Percentiles rank a stretch among this genome's conserved stretches.
Conservation (phyloP, 345 rosid genomes). For the Heritiera littoralis region DNA sequence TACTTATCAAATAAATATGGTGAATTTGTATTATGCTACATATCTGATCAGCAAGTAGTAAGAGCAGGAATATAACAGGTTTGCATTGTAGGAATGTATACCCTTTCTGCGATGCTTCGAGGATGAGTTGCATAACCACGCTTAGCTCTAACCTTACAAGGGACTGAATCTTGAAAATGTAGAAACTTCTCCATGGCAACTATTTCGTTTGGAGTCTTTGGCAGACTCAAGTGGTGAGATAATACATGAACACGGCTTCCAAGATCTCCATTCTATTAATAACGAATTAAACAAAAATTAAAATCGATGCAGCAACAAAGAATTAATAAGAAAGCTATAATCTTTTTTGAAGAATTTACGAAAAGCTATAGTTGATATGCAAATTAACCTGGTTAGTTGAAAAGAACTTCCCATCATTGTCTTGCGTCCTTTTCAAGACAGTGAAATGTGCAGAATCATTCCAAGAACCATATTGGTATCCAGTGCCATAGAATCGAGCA, state of each 20-base stretch:
- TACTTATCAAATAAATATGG: not conserved
- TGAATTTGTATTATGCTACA: not conserved
- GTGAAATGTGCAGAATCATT: slow-evolving; percentile 50
- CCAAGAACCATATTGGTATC: slow-evolving; percentile 59
- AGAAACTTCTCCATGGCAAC: slow-evolving; percentile 63
- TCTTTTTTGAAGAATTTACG: not conserved
- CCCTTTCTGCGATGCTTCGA: slow-evolving; percentile 98
- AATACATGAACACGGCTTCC: slow-evolving; percentile 38
- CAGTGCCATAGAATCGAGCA: slow-evolving; percentile 32
- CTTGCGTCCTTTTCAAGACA: slow-evolving; percentile 50
- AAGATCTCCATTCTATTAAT: slow-evolving; percentile 41
- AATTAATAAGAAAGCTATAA: not conserved
- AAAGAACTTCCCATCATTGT: slow-evolving; percentile 38
- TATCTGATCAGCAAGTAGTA: not conserved
- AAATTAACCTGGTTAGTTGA: slow-evolving; percentile 49
- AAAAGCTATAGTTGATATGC: not conserved
- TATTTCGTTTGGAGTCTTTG: slow-evolving; percentile 60
- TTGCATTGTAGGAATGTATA: slow-evolving; percentile 26
- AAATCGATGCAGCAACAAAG: not conserved
- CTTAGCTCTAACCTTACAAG: slow-evolving; percentile 93
- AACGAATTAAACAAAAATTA: slow-evolving; percentile 14
- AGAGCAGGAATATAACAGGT: not conserved
- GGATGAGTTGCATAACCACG: slow-evolving; percentile 99
- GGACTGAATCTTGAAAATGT: slow-evolving; percentile 84
- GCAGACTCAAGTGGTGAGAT: slow-evolving; percentile 59